These are phyloP conservation scores for Hypoxylon lenormandii DNA, from an alignment of 495 filamentous ascomycete species.

Conservation along the genomic window DNA sequence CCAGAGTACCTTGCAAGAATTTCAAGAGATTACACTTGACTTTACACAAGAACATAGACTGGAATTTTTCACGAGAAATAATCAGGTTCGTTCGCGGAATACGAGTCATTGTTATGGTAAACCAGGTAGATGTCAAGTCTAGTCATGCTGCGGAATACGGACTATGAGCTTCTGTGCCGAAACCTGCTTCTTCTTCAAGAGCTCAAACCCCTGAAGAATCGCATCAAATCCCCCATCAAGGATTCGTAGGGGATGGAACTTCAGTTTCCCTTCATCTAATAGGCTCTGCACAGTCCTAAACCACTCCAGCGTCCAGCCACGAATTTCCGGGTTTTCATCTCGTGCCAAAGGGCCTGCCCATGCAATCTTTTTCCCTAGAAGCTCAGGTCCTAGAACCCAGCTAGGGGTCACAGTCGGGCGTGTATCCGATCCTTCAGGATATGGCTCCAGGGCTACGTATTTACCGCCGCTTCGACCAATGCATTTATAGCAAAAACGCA, in stretches of 20 bases:
- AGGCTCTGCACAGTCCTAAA: not conserved
- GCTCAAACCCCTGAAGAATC: conserved; percentile 35
- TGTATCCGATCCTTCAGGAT: not conserved
- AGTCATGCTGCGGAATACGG: too few species aligned
- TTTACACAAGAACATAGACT: too few species aligned
- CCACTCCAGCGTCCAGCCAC: not conserved
- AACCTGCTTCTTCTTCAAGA: conserved; percentile 30
- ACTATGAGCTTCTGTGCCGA: conserved; percentile 42
- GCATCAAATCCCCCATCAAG: conserved; percentile 34
- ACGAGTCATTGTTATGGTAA: too few species aligned
- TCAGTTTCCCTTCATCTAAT: conserved; percentile 16
- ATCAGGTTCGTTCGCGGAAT: too few species aligned
- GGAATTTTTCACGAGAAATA: too few species aligned
- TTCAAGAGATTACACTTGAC: too few species aligned
- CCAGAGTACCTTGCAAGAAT: too few species aligned
- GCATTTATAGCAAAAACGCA: not conserved
- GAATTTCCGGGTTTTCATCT: not conserved
- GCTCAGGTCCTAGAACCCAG: not conserved
- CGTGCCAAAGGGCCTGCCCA: not conserved
- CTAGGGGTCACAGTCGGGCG: not conserved
- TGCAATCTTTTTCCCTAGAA: not conserved
- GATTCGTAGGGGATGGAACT: conserved; percentile 37
- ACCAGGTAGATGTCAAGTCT: too few species aligned
- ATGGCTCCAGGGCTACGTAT: not conserved
- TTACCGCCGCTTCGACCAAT: not conserved